Conservation (phyloP, 2,329 filamentous ascomycete genomes). For the Myriangium duriaei region DNA sequence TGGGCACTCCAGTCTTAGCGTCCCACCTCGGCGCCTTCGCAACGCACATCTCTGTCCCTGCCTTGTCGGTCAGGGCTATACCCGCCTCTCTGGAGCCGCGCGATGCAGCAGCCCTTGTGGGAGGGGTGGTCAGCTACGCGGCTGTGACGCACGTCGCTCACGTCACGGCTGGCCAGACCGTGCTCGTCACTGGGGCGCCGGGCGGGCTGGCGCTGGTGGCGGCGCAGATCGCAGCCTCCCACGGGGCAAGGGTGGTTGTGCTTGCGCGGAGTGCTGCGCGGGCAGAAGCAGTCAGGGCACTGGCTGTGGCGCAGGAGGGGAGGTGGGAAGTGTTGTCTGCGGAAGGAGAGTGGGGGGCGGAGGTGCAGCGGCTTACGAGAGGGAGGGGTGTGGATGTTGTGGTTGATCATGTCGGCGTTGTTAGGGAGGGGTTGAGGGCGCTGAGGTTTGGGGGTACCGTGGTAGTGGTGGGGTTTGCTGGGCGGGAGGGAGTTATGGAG, state of each 20-base stretch:
- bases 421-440: conserved; percentile 42
- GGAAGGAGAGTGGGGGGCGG: conserved; percentile 36
- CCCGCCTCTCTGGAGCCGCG: conserved; percentile 35
- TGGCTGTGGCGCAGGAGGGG: conserved; percentile 26
- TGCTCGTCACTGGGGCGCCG: conserved; percentile 43
- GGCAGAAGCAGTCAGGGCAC: conserved; percentile 21
- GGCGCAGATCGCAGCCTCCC: conserved; percentile 41
- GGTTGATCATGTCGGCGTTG: conserved; percentile 46
- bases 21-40: conserved; percentile 40
- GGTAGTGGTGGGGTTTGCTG: conserved; percentile 48
- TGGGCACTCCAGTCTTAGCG: conserved; percentile 45
- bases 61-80: conserved; percentile 30
- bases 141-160: conserved; percentile 32
- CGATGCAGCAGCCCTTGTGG: conserved; percentile 42
- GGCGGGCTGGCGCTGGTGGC: conserved; percentile 45
- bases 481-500: conserved; percentile 41
- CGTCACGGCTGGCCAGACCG: conserved; percentile 35
- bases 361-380: conserved; percentile 35
- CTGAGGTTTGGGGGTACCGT: conserved; percentile 42
- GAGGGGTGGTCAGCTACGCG: conserved; percentile 43
- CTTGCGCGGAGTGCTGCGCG: conserved; percentile 39
- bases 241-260: conserved; percentile 42
- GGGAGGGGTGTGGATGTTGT: conserved; percentile 44
- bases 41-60: conserved; percentile 35
- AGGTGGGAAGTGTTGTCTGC: conserved; percentile 32